A percentile compares a stretch with the other conserved stretches of the same genome.
phyloP scores from a whole-genome alignment of 192 early-diverging fungal species.

The Linnemannia exigua region DNA sequence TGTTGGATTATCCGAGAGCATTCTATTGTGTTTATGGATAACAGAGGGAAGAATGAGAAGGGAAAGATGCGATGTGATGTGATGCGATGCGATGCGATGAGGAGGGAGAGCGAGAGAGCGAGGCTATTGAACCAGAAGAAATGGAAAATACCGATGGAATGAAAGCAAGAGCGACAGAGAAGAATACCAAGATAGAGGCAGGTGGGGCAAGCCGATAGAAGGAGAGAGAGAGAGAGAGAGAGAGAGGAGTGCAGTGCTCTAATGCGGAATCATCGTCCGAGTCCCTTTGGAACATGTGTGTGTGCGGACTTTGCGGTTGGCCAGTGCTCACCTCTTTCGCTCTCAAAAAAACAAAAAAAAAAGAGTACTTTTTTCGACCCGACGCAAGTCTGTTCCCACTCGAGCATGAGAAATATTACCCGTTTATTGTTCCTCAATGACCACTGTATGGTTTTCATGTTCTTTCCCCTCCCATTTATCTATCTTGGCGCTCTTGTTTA shows the following conservation, averaged over 20 bases:
- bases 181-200: neutral
- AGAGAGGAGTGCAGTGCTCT: conserved; percentile 4
- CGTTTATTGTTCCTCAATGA: neutral
- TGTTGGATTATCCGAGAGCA: neutral
- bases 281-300: neutral
- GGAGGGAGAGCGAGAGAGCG: neutral
- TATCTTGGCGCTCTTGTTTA: neutral
- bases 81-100: conserved; percentile 8
- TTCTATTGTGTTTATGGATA: neutral
- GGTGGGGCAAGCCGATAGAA: neutral
- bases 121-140: too few species aligned
- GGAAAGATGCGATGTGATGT: neutral
- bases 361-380: neutral
- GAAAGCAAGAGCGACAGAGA: neutral
- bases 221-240: neutral
- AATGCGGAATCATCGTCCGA: neutral
- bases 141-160: neutral
- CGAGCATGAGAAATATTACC: neutral
- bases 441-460: neutral
- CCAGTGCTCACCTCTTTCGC: conserved; percentile 7
- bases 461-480: neutral
- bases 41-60: neutral
- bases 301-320: conserved; percentile 8
- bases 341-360: neutral
- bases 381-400: neutral